phyloP scores from a whole-genome alignment of 2,329 filamentous ascomycete genomes.

The Zasmidium angulare region DNA sequence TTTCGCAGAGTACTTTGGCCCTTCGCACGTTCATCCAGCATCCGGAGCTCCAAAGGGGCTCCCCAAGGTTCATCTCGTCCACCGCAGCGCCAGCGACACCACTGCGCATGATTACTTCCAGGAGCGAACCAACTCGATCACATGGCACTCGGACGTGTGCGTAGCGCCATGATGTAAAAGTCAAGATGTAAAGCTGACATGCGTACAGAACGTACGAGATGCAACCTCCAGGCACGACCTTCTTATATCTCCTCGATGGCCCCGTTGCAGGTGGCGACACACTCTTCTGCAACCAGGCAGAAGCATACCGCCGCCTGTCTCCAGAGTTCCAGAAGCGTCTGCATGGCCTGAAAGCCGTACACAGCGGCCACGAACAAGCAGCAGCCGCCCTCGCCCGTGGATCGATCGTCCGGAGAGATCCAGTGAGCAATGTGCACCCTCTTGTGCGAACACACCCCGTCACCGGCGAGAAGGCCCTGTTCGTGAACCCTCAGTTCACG shows the following conservation, averaged over 20 bases:
- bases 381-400: slow-evolving; percentile 65
- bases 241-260: slow-evolving; percentile 82
- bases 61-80: slow-evolving; percentile 76
- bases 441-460: slow-evolving; percentile 75
- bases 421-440: slow-evolving; percentile 72
- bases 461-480: slow-evolving; percentile 82
- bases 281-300: slow-evolving; percentile 73
- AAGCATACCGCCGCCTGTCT: slow-evolving; percentile 78
- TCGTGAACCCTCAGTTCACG: slow-evolving; percentile 82
- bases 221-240: slow-evolving; percentile 87
- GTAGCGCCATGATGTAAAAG: slow-evolving; percentile 55
- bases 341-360: slow-evolving; percentile 76
- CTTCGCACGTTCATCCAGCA: slow-evolving; percentile 78
- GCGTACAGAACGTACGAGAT: slow-evolving; percentile 53
- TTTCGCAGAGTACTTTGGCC: slow-evolving; percentile 73
- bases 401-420: slow-evolving; percentile 72
- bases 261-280: slow-evolving; percentile 78
- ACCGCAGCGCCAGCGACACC: slow-evolving; percentile 67
- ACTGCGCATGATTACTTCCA: slow-evolving; percentile 63
- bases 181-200: not conserved
- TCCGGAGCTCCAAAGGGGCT: slow-evolving; percentile 71
- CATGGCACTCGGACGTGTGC: slow-evolving; percentile 83
- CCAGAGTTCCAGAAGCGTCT: slow-evolving; percentile 76
- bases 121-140: slow-evolving; percentile 69
- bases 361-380: slow-evolving; percentile 79